Evolutionary conservation across 2,329 filamentous ascomycete species (phyloP).

Genomic region (Pestalotiopsis sp.): DNA sequence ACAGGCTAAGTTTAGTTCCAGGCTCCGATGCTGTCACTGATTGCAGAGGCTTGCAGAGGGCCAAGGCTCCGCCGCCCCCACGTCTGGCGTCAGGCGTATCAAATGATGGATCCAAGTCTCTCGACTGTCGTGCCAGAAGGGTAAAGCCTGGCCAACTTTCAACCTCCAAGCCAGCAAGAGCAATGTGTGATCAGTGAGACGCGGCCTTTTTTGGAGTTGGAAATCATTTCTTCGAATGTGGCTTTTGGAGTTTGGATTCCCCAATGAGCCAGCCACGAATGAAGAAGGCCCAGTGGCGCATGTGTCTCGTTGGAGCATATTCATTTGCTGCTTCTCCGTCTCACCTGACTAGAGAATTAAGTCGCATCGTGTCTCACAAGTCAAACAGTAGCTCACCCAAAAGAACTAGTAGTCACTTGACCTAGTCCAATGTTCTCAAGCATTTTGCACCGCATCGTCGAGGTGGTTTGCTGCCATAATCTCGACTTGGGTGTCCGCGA

Average conservation of each 20-base stretch:
- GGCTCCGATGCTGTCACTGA: not conserved
- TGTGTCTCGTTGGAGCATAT: not conserved
- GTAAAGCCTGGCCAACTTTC: too few relatives aligned
- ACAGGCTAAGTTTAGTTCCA: not conserved
- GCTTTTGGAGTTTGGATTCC: not conserved
- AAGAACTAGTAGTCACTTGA: not conserved
- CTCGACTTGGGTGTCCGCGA: too few relatives aligned
- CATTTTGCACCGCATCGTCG: not conserved
- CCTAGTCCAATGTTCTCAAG: not conserved
- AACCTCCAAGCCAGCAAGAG: not conserved
- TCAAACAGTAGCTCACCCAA: not conserved
- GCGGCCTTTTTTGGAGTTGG: not conserved
- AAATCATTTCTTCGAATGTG: not conserved
- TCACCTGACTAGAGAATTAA: not conserved
- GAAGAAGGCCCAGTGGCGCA: not conserved
- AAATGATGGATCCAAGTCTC: too few relatives aligned
- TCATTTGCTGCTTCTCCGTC: not conserved
- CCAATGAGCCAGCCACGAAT: not conserved
- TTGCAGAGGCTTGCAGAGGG: too few relatives aligned
- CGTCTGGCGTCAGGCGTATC: too few relatives aligned
- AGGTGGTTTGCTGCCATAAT: too few relatives aligned
- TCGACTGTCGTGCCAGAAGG: too few relatives aligned
- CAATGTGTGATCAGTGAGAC: not conserved
- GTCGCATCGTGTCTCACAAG: not conserved
- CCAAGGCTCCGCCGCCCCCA: too few relatives aligned